Base-by-base conservation (phyloP, 1,139 yeast genomes). In the Blastobotrys buckinghamii region DNA sequence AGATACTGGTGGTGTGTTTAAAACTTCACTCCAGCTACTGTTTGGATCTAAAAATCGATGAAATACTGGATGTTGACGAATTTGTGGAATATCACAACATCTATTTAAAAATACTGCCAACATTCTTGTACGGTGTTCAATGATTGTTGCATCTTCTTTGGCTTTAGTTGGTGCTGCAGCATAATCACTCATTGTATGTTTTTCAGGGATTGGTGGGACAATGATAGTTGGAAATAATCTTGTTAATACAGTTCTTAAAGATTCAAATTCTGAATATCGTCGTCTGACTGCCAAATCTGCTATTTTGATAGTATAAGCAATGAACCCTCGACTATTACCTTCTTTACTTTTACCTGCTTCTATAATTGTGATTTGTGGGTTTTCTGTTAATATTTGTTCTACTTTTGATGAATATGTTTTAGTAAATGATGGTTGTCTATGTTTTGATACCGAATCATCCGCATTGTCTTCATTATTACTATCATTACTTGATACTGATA, bases 151-250 rank as follows among this genome's bases (percentile, higher is more conserved):
- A 58, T 79, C 83, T 47, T 75, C 79, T 52, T 77, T 76, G 6
- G 81, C 84, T 54, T 74, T 77, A 22, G 82, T 67, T 13, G 84
- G 83, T 40, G 76, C 72, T 2, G 73, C 68, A 2, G 79, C 77
- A 52, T 75, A 74, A 52, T 72, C 74, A 12, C 75, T 56, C 56
- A 80, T 62, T 20, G 84, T 72, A 62, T 92, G 96, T 66, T 92
- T 92, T 55, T 90, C 96, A 0, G 98, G 98, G 34, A 94, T 88
- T 0, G 97, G 96, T 1, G 98, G 98, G 6, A 92, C 78, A 6
- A 92, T 75, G 13, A 82, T 68, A 42, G 94, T 80, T 1, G 98
- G 97, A 61, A 86, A 89, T 33, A 87, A 70, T 61, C 81, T 81
- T 6, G 81, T 72, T 24, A 92, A 73, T 2, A 83, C 77, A 35